Evolutionary conservation across 2,329 filamentous ascomycete species (phyloP), one percentile per base, ranked within the genome.

Genomic region (Phialocephala subalpina): DNA sequence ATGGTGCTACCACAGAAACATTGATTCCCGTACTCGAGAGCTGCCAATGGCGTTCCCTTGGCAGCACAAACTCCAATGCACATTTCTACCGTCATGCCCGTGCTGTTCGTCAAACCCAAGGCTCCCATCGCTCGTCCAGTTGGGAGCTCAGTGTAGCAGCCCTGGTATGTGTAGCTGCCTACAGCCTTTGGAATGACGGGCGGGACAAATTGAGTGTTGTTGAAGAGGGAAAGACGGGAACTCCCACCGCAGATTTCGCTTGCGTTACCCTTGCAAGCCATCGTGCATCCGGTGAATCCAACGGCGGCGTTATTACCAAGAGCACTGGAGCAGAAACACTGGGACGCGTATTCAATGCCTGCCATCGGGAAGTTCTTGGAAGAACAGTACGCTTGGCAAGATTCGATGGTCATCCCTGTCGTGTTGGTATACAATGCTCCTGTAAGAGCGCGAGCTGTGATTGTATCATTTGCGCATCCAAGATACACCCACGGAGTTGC

Each of bases 11-110:
- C 72, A 60, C 74, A 76, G 47, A 68, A 75, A 25, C 76, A 76
- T 60, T 76, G 69, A 1, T 62, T 65, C 2, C 73, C 71, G 62
- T 78, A 80, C 63, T 80, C 77, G 0, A 78, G 36, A 4, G 78
- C 78, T 0, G 75, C 74, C 20, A 73, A 72, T 1, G 55, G 64
- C 4, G 68, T 75, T 6, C 70, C 72, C 27, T 66, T 62, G 18
- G 38, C 57, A 0, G 69, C 69, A 14, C 74, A 78, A 16, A 72
- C 67, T 88, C 56, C 56, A 1, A 71, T 47, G 47, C 71, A 73
- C 12, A 53, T 64, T 36, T 73, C 66, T n/a, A 72, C 58, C n/a
- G 70, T 73, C 69, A 70, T 72, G 11, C 52, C 60, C 11, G 59
- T 62, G 11, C 18, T 55, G 18, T 68, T 64, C 9, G 64, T 62